Base-by-base conservation (phyloP, 768 basidiomycete species). In the Cubamyces sp. region DNA sequence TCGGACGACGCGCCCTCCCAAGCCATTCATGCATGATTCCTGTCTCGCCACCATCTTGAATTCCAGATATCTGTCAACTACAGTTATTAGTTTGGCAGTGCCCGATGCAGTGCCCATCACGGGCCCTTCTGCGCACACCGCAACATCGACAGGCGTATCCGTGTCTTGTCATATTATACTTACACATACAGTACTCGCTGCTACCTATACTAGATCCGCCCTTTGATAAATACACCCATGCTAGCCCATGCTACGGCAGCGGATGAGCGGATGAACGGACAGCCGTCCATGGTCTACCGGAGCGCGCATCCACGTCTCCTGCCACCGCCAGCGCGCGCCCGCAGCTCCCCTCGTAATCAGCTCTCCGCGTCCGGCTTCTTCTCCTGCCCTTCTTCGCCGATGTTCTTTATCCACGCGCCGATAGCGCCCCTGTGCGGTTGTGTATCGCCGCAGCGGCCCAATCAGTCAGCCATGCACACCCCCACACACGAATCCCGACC, bases 401-500 rank as follows among this genome's bases (percentile, higher is more conserved):
- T 94, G 74, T 96, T 97, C 79, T 92, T 94, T 73, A 99, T 90
- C 96, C 96, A 99, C 48, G 97, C 97, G 5, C 96, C 96, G 62
- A 98, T 92, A 5, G 94, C 83, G 51, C 96, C 96, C 62, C 94
- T 95, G 68, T n/a, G n/a, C n/a, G n/a, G n/a, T 34, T 5, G 16
- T 12, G 14, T 30, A 37, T 11, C 60, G 45, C 54, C 45, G 43
- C 50, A 19, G 25, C 37, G 11, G 12, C 16, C 43, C 39, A 54
- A 39, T 34, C 15, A 16, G 34, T 34, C 34, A 34, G 34, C 34
- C 28, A 11, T n/a, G n/a, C n/a, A 34, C 34, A 9, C 9, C 34
- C 34, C 8, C 8, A 30, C 28, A 34, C 34, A 9, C 34, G 9
- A 11, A 34, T 34, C 34, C 5, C 5, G 34, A 34, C 34, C 34